Base-by-base conservation (phyloP, 345 rosid genomes). In the Euclidium syriacum region DNA sequence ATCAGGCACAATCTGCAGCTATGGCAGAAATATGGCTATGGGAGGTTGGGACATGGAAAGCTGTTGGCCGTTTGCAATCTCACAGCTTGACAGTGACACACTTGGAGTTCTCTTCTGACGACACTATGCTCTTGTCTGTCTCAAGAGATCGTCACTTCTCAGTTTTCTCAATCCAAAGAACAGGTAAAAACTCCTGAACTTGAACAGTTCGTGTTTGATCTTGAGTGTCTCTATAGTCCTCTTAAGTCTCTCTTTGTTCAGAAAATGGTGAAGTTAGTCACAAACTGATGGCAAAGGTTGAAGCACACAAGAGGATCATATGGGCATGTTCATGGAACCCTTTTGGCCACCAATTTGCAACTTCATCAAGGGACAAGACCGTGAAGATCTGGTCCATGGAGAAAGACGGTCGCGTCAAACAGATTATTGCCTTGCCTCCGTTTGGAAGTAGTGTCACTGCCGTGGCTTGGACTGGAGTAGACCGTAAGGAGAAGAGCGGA, bases 271-370 rank as follows among this genome's bases (percentile, higher is more conserved):
- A 77, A 61, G 66, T 81, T 17, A 66, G 72, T 58, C 71, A 77
- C 72, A 78, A 72, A 58, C 85, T 90, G 27, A 35, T 94, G 50
- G 87, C 78, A 23, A 87, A 83, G 73, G 82, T 81, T 52, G 92
- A 90, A 75, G 97, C 88, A 16, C 99, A 90, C 81, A 84, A 94
- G 77, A 81, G 99, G 76, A 90, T 94, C 69, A 94, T 94, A 72
- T 90, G 99, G 99, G 76, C 99, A 23, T 94, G 96, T 77, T 78
- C 95, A 33, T 94, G 99, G 99, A 90, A 87, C 71, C 99, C 97
- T 29, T 87, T 75, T 51, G 84, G 90, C 55, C 88, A 81, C 50
- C 90, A 90, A 53, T 90, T 90, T 49, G 87, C 96, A 53, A 94
- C 97, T 7, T 95, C 91, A 34, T 94, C 99, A 22, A 86, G 97